Evolutionary conservation across 768 basidiomycete species (phyloP), one percentile per base, ranked within the genome.

Genomic region (Megacollybia marginata): DNA sequence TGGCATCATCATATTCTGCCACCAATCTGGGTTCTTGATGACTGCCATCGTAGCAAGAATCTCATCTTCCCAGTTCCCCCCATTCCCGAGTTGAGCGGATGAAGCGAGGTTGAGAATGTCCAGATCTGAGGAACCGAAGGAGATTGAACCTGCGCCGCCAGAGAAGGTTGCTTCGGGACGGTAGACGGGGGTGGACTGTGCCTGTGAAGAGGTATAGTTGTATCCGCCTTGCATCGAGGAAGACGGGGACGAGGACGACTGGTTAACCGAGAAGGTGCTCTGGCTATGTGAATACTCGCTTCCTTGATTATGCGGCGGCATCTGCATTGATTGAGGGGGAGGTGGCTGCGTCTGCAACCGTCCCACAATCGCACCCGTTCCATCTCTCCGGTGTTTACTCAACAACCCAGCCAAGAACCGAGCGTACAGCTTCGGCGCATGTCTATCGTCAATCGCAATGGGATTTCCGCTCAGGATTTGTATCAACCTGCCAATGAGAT

Each of bases 1-100:
- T 34, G 88, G 88, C 84, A 90, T 86, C 86, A 89, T 85, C 81
- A 88, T 83, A 45, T 77, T 85, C 42, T 74, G 65, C 86, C 85
- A 88, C 77, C 81, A 90, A 8, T 68, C 73, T 2, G 81, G 81
- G 46, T 82, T 85, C 53, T 84, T 82, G 49, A 91, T 69, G 28
- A 80, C 80, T 46, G 80, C 75, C 82, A 90, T 83, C 16, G 85
- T 77, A 1, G 85, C 87, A 53, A 86, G 70, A 64, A 80, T 75
- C 42, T 84, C 71, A 0, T 70, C 76, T 38, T 78, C 82, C 2
- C 12, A 44, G 15, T 42, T 11, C 35, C 9, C 9, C n/a, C n/a
- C n/a, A 32, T 11, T 11, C n/a, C 13, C 32, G 9, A n/a, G 40
- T n/a, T n/a, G n/a, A n/a, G n/a, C n/a, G n/a, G n/a, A n/a, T n/a